These are phyloP conservation scores for Saccharomyces hybrid DNA, from an alignment of 1,139 yeast genomes.

Conservation along the genomic window DNA sequence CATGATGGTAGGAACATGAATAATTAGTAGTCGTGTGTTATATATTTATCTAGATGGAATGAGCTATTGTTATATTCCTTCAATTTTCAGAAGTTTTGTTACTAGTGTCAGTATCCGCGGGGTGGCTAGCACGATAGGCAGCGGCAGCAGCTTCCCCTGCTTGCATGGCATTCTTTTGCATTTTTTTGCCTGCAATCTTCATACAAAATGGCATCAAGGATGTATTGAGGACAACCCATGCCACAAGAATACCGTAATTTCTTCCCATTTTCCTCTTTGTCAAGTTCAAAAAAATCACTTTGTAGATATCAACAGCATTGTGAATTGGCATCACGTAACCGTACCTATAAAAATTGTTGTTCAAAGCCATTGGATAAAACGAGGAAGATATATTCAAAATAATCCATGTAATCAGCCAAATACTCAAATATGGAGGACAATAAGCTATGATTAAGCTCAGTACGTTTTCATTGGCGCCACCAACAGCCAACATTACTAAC, in stretches of 20 bases:
- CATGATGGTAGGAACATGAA: background rate
- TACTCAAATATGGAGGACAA: constrained; percentile 47
- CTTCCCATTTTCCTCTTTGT: constrained; percentile 52
- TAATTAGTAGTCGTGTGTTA: background rate
- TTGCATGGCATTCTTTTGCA: constrained; percentile 26
- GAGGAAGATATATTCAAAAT: constrained; percentile 54
- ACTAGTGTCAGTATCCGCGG: background rate
- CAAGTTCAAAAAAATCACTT: constrained; percentile 50
- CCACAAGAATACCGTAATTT: constrained; percentile 48
- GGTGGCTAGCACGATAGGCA: background rate
- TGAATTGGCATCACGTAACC: constrained; percentile 64
- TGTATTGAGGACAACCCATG: constrained; percentile 51
- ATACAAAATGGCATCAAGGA: constrained; percentile 40
- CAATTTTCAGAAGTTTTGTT: background rate
- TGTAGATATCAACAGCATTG: constrained; percentile 48
- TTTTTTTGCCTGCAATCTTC: constrained; percentile 27
- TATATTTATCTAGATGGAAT: background rate
- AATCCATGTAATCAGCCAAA: constrained; percentile 56
- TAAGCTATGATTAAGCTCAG: constrained; percentile 41
- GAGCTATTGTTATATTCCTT: background rate
- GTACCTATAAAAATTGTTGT: constrained; percentile 47
- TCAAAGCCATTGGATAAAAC: constrained; percentile 49
- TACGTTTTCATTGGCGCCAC: constrained; percentile 56
- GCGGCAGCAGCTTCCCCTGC: constrained; percentile 7
- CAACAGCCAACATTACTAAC: constrained; percentile 53